Evolutionary conservation across 2,329 filamentous ascomycete species (phyloP).

Genomic region (Fusarium burgessii): DNA sequence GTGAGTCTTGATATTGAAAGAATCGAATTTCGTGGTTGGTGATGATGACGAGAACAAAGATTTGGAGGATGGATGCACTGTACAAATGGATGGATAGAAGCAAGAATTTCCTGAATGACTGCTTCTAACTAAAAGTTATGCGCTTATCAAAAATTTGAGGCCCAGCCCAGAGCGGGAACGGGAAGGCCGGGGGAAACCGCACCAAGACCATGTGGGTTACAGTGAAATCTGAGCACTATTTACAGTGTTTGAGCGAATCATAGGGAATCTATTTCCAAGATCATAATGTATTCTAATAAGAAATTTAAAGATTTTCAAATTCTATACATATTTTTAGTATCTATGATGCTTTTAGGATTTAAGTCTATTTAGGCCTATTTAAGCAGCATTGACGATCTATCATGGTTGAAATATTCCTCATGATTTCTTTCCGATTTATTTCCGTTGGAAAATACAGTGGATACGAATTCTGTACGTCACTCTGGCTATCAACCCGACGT

Average conservation of each 20-base stretch:
- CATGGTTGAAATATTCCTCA: not conserved
- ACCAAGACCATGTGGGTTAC: conserved; percentile 1
- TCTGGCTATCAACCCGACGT: conserved; percentile 42
- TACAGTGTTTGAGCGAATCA: not conserved
- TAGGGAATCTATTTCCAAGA: not conserved
- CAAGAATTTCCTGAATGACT: conserved; percentile 29
- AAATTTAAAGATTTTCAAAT: not conserved
- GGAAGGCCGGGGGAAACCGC: conserved; percentile 32
- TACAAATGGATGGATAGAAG: conserved; percentile 17
- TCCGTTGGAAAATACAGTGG: not conserved
- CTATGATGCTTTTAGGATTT: not conserved
- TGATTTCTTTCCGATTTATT: conserved; percentile 9
- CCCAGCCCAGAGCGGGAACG: conserved; percentile 10
- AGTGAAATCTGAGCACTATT: not conserved
- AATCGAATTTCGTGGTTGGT: conserved; percentile 8
- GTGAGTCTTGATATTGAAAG: not conserved
- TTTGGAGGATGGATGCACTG: conserved; percentile 23
- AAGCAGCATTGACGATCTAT: not conserved
- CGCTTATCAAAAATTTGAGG: conserved; percentile 34
- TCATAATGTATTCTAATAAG: not conserved
- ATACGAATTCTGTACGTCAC: conserved; percentile 35
- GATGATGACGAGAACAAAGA: conserved; percentile 33
- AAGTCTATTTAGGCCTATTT: not conserved
- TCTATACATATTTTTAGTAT: too few species aligned
- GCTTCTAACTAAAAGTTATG: not conserved